A percentile compares a stretch with the other conserved stretches of the same genome.
phyloP scores from a whole-genome alignment of 257 asterid species.

The Capsicum baccatum region DNA sequence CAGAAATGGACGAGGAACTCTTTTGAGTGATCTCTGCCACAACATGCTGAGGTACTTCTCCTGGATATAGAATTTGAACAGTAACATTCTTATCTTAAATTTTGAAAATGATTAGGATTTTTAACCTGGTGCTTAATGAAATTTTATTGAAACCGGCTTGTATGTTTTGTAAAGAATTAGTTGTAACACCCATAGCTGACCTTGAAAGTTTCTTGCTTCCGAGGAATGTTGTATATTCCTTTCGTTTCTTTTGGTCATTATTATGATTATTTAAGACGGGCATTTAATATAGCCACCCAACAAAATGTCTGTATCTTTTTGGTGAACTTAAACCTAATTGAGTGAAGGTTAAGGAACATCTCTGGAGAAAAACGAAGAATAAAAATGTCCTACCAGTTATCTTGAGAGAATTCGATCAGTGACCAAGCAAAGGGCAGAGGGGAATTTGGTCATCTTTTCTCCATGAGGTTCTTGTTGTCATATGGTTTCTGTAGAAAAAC shows the following conservation, averaged over 20 bases:
- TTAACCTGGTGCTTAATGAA: background rate
- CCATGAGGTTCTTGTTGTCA: background rate
- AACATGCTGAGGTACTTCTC: constrained; percentile 16
- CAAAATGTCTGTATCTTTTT: background rate
- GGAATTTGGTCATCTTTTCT: background rate
- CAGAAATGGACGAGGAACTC: constrained; percentile 15
- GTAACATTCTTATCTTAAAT: constrained; percentile 11
- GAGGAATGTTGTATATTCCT: background rate
- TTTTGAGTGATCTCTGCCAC: constrained; percentile 1
- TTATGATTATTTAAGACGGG: background rate
- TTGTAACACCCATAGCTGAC: background rate
- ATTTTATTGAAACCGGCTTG: background rate
- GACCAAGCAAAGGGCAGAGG: background rate
- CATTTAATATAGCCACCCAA: too few species aligned
- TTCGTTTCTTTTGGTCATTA: background rate
- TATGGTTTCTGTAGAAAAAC: background rate
- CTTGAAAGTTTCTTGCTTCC: background rate
- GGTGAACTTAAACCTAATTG: background rate
- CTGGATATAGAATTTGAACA: background rate
- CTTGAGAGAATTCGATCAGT: background rate
- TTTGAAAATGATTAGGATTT: background rate
- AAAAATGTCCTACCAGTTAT: background rate
- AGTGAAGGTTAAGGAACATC: background rate
- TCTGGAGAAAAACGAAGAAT: background rate
- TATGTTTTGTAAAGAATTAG: background rate